Evolutionary conservation across 2,329 filamentous ascomycete genomes (phyloP).

Genomic region (Cryoendolithus antarcticus): DNA sequence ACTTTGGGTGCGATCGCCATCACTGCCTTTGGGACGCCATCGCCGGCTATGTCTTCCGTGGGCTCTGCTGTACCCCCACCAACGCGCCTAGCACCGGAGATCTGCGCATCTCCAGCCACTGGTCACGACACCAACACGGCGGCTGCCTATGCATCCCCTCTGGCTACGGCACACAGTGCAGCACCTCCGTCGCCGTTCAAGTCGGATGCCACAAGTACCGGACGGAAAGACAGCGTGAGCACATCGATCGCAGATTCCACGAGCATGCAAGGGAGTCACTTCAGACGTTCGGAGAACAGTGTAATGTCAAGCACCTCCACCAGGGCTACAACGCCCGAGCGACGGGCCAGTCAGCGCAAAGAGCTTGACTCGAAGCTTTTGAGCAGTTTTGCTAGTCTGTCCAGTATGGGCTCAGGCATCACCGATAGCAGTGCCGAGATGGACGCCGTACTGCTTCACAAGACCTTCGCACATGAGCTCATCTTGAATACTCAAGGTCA

Average conservation of each 20-base stretch:
- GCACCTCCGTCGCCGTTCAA: slow-evolving; percentile 1
- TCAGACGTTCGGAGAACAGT: slow-evolving; percentile 68
- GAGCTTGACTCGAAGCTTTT: slow-evolving; percentile 41
- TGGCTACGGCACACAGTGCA: no score
- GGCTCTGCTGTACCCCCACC: no score
- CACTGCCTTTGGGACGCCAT: slow-evolving; percentile 4
- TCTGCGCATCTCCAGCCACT: no score
- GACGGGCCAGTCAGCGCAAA: slow-evolving; percentile 35
- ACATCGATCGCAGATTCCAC: slow-evolving; percentile 66
- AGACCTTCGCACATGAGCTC: slow-evolving; percentile 81
- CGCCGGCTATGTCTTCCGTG: slow-evolving; percentile 1
- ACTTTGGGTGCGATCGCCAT: background rate
- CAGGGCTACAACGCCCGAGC: slow-evolving; percentile 74
- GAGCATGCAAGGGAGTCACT: slow-evolving; percentile 61
- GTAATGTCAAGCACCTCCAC: slow-evolving; percentile 73
- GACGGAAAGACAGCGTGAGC: slow-evolving; percentile 54
- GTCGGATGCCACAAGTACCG: slow-evolving; percentile 8
- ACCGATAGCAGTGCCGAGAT: slow-evolving; percentile 67
- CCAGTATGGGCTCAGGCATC: slow-evolving; percentile 50
- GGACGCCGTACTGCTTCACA: slow-evolving; percentile 76
- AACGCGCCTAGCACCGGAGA: no score
- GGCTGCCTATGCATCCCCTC: no score
- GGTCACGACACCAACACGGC: no score
- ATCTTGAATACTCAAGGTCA: slow-evolving; percentile 90
- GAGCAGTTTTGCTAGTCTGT: slow-evolving; percentile 52